These are phyloP conservation scores for Spergularia marina DNA, from an alignment of 148 eudicot species.

Conservation along the genomic window DNA sequence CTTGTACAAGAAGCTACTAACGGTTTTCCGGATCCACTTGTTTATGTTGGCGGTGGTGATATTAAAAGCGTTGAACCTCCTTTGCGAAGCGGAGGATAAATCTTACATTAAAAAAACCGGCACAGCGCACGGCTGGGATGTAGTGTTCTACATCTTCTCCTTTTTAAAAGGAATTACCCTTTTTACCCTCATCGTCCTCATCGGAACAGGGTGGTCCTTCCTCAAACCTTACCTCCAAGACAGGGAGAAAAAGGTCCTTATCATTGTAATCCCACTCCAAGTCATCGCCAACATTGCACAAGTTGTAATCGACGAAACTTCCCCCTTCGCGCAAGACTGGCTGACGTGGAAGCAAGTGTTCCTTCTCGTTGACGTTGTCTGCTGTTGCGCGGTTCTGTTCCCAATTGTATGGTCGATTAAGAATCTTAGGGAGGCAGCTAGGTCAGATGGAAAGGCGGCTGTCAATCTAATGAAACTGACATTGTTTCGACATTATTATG, in stretches of 20 bases:
- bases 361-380: constrained; percentile 64
- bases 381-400: constrained; percentile 74
- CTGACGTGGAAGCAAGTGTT: constrained; percentile 81
- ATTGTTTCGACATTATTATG: constrained; percentile 66
- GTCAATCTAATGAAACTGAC: constrained; percentile 70
- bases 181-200: constrained; percentile 76
- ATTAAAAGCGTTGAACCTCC: constrained; percentile 53
- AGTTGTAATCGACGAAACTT: constrained; percentile 64
- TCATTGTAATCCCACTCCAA: constrained; percentile 77
- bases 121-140: constrained; percentile 79
- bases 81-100: constrained; percentile 82
- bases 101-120: constrained; percentile 63
- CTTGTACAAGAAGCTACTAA: constrained; percentile 41
- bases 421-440: constrained; percentile 64
- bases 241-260: constrained; percentile 73
- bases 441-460: constrained; percentile 79
- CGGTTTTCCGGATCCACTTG: constrained; percentile 54
- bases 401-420: constrained; percentile 88
- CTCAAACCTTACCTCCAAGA: constrained; percentile 75
- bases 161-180: constrained; percentile 56
- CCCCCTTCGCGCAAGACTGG: constrained; percentile 62
- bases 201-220: constrained; percentile 90
- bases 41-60: constrained; percentile 67
- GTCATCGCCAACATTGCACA: constrained; percentile 72
- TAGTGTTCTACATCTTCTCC: constrained; percentile 63